Conservation (phyloP, 805 yeast genomes). For the Candida manassasensis region DNA sequence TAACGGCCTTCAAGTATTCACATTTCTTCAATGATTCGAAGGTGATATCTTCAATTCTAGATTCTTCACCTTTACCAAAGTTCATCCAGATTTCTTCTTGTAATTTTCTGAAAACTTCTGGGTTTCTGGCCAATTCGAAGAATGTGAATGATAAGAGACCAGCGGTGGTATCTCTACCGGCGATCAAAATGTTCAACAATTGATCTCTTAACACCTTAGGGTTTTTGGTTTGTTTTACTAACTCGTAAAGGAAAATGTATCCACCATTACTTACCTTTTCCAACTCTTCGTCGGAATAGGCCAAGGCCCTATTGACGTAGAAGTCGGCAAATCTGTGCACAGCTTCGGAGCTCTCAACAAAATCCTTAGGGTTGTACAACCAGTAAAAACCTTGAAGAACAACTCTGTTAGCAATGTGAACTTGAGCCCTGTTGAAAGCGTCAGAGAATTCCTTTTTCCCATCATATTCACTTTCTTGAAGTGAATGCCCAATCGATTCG, state of each 20-base stretch:
- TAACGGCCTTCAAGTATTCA: constrained; percentile 42
- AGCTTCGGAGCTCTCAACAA: constrained; percentile 17
- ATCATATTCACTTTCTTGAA: constrained; percentile 17
- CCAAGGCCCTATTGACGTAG: constrained; percentile 37
- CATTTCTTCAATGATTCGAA: constrained; percentile 48
- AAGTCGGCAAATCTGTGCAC: constrained; percentile 33
- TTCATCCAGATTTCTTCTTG: constrained; percentile 30
- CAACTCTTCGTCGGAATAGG: constrained; percentile 24
- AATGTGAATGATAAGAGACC: constrained; percentile 43
- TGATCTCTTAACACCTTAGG: constrained; percentile 46
- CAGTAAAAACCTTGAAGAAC: constrained; percentile 27
- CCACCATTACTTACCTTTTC: constrained; percentile 29
- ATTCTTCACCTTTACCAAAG: constrained; percentile 30
- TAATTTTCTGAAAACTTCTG: constrained; percentile 31
- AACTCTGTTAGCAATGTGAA: constrained; percentile 31
- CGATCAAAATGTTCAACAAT: constrained; percentile 45
- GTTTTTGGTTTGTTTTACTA: constrained; percentile 45
- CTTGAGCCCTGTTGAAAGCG: constrained; percentile 32
- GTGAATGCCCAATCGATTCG: constrained; percentile 15
- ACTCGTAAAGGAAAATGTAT: constrained; percentile 45
- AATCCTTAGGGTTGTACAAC: constrained; percentile 17
- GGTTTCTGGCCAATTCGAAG: constrained; percentile 42
- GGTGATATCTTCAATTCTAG: constrained; percentile 33
- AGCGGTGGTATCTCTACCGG: constrained; percentile 57
- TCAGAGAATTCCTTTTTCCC: constrained; percentile 30